These are phyloP conservation scores for Neurospora sp. DNA, from an alignment of 495 filamentous ascomycete genomes.

Conservation along the genomic window DNA sequence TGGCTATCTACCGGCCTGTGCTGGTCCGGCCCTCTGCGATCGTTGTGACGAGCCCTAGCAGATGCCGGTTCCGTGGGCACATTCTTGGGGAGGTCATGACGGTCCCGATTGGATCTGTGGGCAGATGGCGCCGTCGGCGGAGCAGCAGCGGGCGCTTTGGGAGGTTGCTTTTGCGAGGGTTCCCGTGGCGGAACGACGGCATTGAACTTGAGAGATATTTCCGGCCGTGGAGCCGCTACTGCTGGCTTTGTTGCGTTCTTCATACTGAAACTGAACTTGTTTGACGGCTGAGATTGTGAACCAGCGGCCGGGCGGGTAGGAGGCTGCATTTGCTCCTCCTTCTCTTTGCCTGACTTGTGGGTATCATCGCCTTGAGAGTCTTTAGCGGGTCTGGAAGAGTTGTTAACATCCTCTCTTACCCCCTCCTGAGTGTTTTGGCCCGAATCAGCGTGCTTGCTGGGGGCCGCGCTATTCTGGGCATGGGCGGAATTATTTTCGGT, in stretches of 20 bases:
- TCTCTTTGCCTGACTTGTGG: constrained; percentile 32
- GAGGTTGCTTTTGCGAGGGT: constrained; percentile 13
- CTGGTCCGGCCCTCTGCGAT: constrained; percentile 33
- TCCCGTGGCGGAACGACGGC: constrained; percentile 36
- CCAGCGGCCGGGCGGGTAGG: constrained; percentile 35
- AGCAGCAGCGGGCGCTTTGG: constrained; percentile 20
- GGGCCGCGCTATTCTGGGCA: constrained; percentile 20
- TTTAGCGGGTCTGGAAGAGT: constrained; percentile 52
- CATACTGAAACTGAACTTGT: constrained; percentile 82
- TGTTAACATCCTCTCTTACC: constrained; percentile 43
- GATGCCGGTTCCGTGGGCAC: constrained; percentile 41
- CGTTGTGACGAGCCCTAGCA: constrained; percentile 38
- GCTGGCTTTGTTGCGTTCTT: constrained; percentile 55
- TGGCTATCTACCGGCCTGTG: constrained; percentile 14
- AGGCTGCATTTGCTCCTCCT: constrained; percentile 31
- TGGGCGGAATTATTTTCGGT: constrained; percentile 23
- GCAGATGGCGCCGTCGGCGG: constrained; percentile 18
- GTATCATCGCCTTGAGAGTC: constrained; percentile 56
- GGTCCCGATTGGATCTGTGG: constrained; percentile 18
- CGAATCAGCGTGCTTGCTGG: constrained; percentile 38
- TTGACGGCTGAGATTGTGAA: constrained; percentile 38
- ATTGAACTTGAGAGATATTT: constrained; percentile 63
- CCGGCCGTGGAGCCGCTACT: constrained; percentile 54
- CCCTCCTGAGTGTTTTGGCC: constrained; percentile 14
- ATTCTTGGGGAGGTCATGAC: constrained; percentile 37